Evolutionary conservation across 352 stramenopile species (phyloP).

Genomic region (Globisporangium sylvaticum): DNA sequence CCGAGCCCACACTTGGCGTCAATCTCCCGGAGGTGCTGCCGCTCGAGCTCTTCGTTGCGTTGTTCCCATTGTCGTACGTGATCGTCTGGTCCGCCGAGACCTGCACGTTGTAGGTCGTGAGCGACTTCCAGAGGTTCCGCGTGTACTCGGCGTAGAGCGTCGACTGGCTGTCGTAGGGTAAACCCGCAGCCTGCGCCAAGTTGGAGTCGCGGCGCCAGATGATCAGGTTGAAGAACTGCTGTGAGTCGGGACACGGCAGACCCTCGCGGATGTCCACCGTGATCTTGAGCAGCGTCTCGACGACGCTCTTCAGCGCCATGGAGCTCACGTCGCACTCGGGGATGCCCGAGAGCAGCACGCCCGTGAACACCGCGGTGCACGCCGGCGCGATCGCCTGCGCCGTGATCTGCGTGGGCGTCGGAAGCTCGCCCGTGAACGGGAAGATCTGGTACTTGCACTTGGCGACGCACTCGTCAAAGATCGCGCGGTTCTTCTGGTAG

Average conservation of each 20-base stretch:
- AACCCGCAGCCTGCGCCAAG: conserved; percentile 1
- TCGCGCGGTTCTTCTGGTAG: conserved; percentile 48
- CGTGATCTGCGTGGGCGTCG: conserved; percentile 37
- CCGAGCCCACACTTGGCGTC: no score
- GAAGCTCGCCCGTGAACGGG: conserved; percentile 38
- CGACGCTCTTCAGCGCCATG: conserved; percentile 46
- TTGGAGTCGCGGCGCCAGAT: conserved; percentile 11
- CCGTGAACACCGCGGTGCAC: conserved; percentile 48
- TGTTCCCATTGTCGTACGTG: not conserved
- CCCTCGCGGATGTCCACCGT: conserved; percentile 29
- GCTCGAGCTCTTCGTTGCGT: not conserved
- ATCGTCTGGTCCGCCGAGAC: conserved; percentile 5
- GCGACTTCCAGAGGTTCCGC: conserved; percentile 7
- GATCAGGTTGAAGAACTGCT: conserved; percentile 11
- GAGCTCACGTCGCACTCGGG: conserved; percentile 47
- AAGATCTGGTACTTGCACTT: conserved; percentile 63
- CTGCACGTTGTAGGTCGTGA: not conserved
- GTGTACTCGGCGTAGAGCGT: conserved; percentile 12
- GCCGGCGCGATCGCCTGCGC: conserved; percentile 30
- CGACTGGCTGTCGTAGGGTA: conserved; percentile 8
- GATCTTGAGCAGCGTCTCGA: conserved; percentile 56
- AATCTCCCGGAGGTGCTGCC: not conserved
- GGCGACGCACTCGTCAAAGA: conserved; percentile 45
- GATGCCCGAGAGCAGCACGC: conserved; percentile 33
- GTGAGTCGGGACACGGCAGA: not conserved